Conservation (phyloP, 1,284 basidiomycete genomes). For the Thecaphora frezii region DNA sequence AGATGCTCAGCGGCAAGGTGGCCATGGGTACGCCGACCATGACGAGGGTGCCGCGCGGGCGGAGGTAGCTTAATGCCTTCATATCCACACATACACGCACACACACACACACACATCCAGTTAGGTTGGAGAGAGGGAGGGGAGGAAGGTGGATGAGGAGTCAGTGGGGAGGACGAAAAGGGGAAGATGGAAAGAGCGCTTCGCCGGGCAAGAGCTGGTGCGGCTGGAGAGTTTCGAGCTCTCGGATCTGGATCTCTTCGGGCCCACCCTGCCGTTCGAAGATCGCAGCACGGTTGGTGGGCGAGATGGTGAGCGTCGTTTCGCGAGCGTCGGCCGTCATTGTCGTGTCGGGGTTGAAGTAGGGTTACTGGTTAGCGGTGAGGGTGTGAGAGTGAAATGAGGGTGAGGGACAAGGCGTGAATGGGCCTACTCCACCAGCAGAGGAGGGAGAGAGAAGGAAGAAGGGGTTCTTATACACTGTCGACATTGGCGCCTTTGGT, state of each 20-base stretch:
- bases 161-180: too few species aligned
- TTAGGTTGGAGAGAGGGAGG: not conserved
- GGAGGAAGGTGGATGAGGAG: too few species aligned
- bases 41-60: slow-evolving; percentile 71
- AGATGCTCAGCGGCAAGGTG: slow-evolving; percentile 70
- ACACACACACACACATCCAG: too few species aligned
- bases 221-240: slow-evolving; percentile 14
- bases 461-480: too few species aligned
- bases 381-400: too few species aligned
- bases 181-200: slow-evolving; percentile 63
- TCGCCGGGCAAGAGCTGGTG: slow-evolving; percentile 73
- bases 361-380: not conserved
- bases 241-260: slow-evolving; percentile 25
- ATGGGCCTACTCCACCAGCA: too few species aligned
- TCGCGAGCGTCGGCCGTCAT: slow-evolving; percentile 30
- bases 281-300: slow-evolving; percentile 30
- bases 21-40: slow-evolving; percentile 71
- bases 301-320: slow-evolving; percentile 17
- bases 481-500: too few species aligned
- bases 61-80: slow-evolving; percentile 65
- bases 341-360: not conserved
- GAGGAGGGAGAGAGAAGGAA: too few species aligned
- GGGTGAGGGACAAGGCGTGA: too few species aligned
- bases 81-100: too few species aligned
- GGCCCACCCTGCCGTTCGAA: slow-evolving; percentile 36